Conservation (phyloP, 495 filamentous ascomycete species). For the Thermochaetoides thermophila region DNA sequence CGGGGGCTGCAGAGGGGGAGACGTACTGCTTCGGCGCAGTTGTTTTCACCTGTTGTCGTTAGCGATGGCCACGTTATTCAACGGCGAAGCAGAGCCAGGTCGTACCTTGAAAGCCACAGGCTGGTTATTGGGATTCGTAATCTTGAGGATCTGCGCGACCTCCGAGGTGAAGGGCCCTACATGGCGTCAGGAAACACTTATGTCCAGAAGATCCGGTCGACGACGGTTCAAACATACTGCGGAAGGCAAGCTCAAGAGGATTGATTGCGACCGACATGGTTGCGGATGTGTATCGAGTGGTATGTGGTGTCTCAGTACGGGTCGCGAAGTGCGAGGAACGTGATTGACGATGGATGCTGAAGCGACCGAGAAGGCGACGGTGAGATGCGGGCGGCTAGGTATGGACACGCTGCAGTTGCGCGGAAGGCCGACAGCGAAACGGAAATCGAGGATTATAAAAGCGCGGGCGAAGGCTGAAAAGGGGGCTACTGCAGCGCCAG, state of each 20-base stretch:
- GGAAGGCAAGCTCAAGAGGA: slow-evolving; percentile 82
- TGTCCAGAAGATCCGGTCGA: neutral
- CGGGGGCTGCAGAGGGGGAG: neutral
- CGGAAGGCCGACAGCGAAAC: too few relatives aligned
- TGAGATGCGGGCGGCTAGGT: too few relatives aligned
- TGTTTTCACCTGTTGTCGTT: slow-evolving; percentile 72
- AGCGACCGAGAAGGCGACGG: too few relatives aligned
- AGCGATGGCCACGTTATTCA: too few relatives aligned
- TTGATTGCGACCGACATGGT: slow-evolving; percentile 90
- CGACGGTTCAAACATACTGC: slow-evolving; percentile 55
- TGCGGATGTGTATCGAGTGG: slow-evolving; percentile 12
- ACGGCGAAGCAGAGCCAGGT: too few relatives aligned
- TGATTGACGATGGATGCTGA: too few relatives aligned
- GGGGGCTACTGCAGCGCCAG: too few relatives aligned
- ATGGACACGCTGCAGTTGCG: too few relatives aligned
- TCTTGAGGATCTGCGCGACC: slow-evolving; percentile 68
- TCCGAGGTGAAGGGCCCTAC: slow-evolving; percentile 86
- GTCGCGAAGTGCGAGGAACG: too few relatives aligned
- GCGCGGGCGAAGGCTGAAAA: too few relatives aligned
- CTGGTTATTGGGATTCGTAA: slow-evolving; percentile 62
- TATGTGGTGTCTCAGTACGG: too few relatives aligned
- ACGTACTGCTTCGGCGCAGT: slow-evolving; percentile 96
- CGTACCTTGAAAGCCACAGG: slow-evolving; percentile 92
- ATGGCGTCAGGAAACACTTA: slow-evolving; percentile 11
- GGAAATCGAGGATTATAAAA: too few relatives aligned